These are phyloP conservation scores for Amylocystis lapponica DNA, from an alignment of 768 basidiomycete genomes.

Conservation along the genomic window DNA sequence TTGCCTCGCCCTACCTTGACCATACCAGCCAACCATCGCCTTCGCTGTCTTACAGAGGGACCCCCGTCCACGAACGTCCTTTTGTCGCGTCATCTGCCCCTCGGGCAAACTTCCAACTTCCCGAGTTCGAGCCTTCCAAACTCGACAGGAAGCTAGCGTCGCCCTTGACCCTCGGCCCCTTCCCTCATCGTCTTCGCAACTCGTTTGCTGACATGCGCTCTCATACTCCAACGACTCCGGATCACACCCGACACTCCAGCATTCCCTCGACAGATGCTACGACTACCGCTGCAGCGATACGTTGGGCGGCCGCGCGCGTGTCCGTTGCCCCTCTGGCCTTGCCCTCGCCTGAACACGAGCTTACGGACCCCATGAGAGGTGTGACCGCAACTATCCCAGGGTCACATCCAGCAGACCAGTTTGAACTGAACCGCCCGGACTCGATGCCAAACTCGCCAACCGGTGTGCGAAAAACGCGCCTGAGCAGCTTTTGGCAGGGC, in stretches of 20 bases:
- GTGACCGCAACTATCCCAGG: conserved; percentile 63
- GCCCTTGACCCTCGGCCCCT: conserved; percentile 16
- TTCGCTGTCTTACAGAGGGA: too few relatives aligned
- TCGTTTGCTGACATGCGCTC: conserved; percentile 40
- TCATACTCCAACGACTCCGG: neutral
- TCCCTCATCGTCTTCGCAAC: conserved; percentile 38
- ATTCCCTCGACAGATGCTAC: conserved; percentile 46
- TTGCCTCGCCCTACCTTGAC: too few relatives aligned
- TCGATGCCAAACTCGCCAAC: conserved; percentile 35
- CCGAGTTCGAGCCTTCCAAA: too few relatives aligned
- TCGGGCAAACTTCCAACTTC: too few relatives aligned
- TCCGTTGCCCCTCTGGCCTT: conserved; percentile 83
- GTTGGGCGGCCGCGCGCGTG: conserved; percentile 78
- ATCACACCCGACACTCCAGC: conserved; percentile 4
- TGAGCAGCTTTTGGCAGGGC: conserved; percentile 74
- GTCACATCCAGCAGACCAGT: too few relatives aligned
- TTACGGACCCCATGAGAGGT: conserved; percentile 85
- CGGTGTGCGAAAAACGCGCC: conserved; percentile 43
- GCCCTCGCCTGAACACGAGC: conserved; percentile 87
- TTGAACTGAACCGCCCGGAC: too few relatives aligned
- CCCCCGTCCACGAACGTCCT: too few relatives aligned
- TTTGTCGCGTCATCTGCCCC: too few relatives aligned
- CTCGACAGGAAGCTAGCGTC: too few relatives aligned
- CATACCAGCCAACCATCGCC: too few relatives aligned
- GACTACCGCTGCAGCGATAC: conserved; percentile 74